Conservation (phyloP, 1,139 yeast species). For the Lodderomyces parapsilosis region DNA sequence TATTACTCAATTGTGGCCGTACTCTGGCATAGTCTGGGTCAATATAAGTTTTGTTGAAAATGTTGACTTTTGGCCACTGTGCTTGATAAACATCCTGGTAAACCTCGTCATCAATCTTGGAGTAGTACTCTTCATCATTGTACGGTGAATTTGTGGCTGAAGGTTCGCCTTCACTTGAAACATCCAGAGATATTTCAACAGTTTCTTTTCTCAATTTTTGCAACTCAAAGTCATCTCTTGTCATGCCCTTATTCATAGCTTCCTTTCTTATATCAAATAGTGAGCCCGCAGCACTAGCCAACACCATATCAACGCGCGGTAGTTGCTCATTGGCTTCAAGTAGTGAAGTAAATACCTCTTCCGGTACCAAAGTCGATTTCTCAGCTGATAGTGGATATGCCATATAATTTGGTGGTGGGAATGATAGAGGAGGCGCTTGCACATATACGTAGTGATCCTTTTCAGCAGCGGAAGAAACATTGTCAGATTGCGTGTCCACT, state of each 20-base stretch:
- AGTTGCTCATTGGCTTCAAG: slow-evolving; percentile 37
- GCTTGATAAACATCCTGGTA: slow-evolving; percentile 11
- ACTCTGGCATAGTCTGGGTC: slow-evolving; percentile 10
- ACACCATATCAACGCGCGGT: slow-evolving; percentile 47
- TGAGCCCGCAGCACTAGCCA: slow-evolving; percentile 51
- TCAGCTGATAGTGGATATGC: slow-evolving; percentile 46
- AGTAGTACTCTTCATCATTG: slow-evolving; percentile 9
- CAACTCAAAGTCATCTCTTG: slow-evolving; percentile 16
- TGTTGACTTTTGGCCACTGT: background rate
- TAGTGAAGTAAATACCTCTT: slow-evolving; percentile 36
- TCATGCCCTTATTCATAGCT: slow-evolving; percentile 36
- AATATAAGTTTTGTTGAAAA: background rate
- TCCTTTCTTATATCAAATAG: slow-evolving; percentile 37
- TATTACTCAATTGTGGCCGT: slow-evolving; percentile 14
- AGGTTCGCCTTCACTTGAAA: background rate
- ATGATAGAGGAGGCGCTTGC: slow-evolving; percentile 45
- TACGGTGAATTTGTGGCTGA: slow-evolving; percentile 1
- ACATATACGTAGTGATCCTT: slow-evolving; percentile 15
- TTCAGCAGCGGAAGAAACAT: background rate
- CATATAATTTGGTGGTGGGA: slow-evolving; percentile 50
- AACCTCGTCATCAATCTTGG: slow-evolving; percentile 11
- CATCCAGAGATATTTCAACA: slow-evolving; percentile 2
- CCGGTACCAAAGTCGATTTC: slow-evolving; percentile 34
- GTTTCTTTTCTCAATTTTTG: background rate
- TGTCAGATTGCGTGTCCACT: background rate